These are phyloP conservation scores for Fusarium tupiense DNA, from an alignment of 2,329 filamentous ascomycete species.

Conservation along the genomic window DNA sequence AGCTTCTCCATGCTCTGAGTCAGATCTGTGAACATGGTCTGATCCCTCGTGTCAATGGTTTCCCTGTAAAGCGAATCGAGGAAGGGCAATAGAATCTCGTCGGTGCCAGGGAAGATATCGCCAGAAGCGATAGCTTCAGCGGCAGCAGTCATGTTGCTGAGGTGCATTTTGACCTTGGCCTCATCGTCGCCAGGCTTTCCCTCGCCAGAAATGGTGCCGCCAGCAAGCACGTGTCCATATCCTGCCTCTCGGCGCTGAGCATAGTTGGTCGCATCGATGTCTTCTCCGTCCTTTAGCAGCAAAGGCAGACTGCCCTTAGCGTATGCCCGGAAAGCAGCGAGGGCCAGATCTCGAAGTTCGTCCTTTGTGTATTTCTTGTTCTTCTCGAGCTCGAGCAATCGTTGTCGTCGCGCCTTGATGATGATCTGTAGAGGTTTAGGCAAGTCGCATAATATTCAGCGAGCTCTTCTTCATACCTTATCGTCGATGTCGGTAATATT, in stretches of 20 bases:
- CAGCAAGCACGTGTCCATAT: slow-evolving; percentile 65
- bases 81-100: slow-evolving; percentile 81
- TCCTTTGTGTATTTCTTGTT: slow-evolving; percentile 69
- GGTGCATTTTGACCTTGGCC: slow-evolving; percentile 90
- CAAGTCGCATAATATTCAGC: slow-evolving; percentile 4
- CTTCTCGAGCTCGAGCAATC: slow-evolving; percentile 80
- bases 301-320: slow-evolving; percentile 65
- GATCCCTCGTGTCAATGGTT: slow-evolving; percentile 68
- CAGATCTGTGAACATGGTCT: slow-evolving; percentile 84
- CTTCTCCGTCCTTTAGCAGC: slow-evolving; percentile 54
- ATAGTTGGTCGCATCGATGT: slow-evolving; percentile 63
- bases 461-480: slow-evolving; percentile 58
- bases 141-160: slow-evolving; percentile 69
- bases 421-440: slow-evolving; percentile 58
- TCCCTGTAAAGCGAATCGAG: slow-evolving; percentile 77
- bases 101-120: slow-evolving; percentile 63
- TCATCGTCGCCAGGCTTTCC: slow-evolving; percentile 78
- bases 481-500: slow-evolving; percentile 90
- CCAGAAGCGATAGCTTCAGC: slow-evolving; percentile 59
- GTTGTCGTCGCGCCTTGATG: slow-evolving; percentile 76
- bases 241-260: slow-evolving; percentile 58
- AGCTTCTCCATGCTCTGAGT: slow-evolving; percentile 87
- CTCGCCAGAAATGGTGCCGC: slow-evolving; percentile 65
- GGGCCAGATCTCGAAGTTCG: slow-evolving; percentile 58
- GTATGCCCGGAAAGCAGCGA: slow-evolving; percentile 65